Base-by-base conservation (phyloP, 2,329 filamentous ascomycete species). In the Cordyceps tenuipes region DNA sequence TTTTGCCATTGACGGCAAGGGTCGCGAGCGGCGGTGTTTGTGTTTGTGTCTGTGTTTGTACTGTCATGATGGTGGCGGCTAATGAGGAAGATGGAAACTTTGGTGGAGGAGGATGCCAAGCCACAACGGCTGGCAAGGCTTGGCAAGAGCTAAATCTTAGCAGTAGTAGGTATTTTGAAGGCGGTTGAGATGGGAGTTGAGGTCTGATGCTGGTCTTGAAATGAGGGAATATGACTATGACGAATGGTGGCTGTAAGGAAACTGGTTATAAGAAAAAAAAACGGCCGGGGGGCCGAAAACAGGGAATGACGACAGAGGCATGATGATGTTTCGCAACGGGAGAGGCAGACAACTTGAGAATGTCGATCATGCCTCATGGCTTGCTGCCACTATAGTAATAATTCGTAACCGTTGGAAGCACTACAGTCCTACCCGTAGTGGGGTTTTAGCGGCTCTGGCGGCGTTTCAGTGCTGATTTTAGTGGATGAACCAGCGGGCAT, bases 281-380 rank as follows among this genome's bases (percentile, higher is more conserved):
- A 10, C 23, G 21, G 3, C 51, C 5, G 13, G 47, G 47, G 34
- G 36, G 31, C 12, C 12, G 26, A 53, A 47, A 44, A 49, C 1
- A 47, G 12, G 23, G 46, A 53, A 59, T 59, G 57, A 53, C 57
- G 57, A 53, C 49, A 53, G 23, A 53, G 56, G 57, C 57, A 39
- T 53, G 15, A 47, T 19, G 13, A 52, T 49, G 54, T 19, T 49
- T 12, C 15, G 26, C 47, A n/a, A 17, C 9, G 21, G 21, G 23
- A 23, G 23, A 3, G 23, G 23, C 4, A 23, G 21, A 10, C 31
- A 49, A 31, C 29, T 26, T 23, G 19, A 49, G 55, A 41, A n/a
- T 43, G 55, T 31, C 44, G 55, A 57, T 57, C 55, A 46, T 21
- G 13, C 26, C 23, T 23, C 23, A 23, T 23, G 23, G 23, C 23